A percentile compares a stretch with the other conserved stretches of the same genome.
phyloP scores from a whole-genome alignment of 345 rosid genomes.

The Hibiscus tridactylites region DNA sequence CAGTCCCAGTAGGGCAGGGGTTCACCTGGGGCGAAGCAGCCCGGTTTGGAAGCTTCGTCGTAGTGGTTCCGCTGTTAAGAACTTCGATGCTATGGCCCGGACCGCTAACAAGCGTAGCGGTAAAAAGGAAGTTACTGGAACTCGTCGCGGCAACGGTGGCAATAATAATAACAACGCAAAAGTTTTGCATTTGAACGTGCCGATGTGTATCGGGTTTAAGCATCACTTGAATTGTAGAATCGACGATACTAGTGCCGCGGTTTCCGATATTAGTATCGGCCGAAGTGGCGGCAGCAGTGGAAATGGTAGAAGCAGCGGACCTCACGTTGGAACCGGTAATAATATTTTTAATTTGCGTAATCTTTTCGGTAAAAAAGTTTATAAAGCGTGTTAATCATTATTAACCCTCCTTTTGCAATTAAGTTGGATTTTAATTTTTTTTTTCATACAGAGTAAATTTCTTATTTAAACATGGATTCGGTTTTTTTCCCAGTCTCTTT shows the following conservation, averaged over 20 bases:
- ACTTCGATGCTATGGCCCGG: conserved; percentile 15
- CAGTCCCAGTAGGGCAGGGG: conserved; percentile 56
- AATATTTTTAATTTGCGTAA: conserved; percentile 53
- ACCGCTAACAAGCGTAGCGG: conserved; percentile 15
- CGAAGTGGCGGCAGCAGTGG: background rate
- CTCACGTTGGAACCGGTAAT: background rate
- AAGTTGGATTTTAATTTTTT: too few relatives aligned
- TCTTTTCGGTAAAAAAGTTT: conserved; percentile 41
- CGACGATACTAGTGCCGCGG: conserved; percentile 22
- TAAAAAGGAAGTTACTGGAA: conserved; percentile 17
- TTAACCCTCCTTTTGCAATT: too few relatives aligned
- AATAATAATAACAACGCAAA: conserved; percentile 14
- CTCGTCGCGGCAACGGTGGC: conserved; percentile 9
- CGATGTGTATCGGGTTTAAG: conserved; percentile 52
- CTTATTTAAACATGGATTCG: too few relatives aligned
- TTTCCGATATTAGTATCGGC: background rate
- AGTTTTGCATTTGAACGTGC: conserved; percentile 50
- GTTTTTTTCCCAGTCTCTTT: too few relatives aligned
- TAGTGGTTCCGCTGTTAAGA: conserved; percentile 14
- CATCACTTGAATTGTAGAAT: conserved; percentile 60
- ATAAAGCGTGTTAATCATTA: too few relatives aligned
- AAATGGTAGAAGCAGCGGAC: background rate
- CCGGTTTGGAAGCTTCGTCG: conserved; percentile 73
- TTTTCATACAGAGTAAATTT: too few relatives aligned
- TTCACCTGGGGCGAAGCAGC: conserved; percentile 67